These are phyloP conservation scores for Emiliania huxleyi DNA, from an alignment of 78 protist genomes.

Conservation along the genomic window DNA sequence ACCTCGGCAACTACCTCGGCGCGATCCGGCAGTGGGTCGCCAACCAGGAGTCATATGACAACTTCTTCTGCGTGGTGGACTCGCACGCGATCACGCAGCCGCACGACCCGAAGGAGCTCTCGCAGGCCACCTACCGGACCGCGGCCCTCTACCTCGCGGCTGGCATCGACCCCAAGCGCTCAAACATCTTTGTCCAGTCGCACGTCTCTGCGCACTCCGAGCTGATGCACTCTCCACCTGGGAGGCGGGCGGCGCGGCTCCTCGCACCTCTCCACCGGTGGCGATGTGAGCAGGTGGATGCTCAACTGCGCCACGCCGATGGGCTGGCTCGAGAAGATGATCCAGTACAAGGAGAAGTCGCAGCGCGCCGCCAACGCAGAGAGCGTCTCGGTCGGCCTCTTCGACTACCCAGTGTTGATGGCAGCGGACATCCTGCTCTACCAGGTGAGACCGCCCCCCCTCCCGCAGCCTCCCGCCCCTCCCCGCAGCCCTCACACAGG, in stretches of 20 bases:
- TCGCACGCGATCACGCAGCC: slow-evolving; percentile 56
- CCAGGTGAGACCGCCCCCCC: too few relatives aligned
- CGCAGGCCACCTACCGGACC: neutral
- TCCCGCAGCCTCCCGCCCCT: neutral
- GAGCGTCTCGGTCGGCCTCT: slow-evolving; percentile 21
- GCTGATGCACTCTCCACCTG: too few relatives aligned
- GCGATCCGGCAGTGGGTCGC: slow-evolving; percentile 43
- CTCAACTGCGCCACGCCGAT: slow-evolving; percentile 55
- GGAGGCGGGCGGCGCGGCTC: slow-evolving; percentile 38
- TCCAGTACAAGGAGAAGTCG: slow-evolving; percentile 58
- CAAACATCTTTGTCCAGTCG: slow-evolving; percentile 36
- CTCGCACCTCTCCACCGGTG: too few relatives aligned
- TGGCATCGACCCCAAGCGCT: slow-evolving; percentile 37
- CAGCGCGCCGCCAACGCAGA: neutral
- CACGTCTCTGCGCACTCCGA: slow-evolving; percentile 48
- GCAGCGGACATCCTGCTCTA: slow-evolving; percentile 53
- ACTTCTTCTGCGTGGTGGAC: slow-evolving; percentile 47
- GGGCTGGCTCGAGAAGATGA: slow-evolving; percentile 52
- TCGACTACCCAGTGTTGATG: slow-evolving; percentile 58
- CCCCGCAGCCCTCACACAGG: too few relatives aligned
- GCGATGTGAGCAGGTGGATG: slow-evolving; percentile 32
- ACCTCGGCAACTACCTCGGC: slow-evolving; percentile 56
- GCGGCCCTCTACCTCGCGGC: slow-evolving; percentile 43
- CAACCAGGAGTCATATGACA: slow-evolving; percentile 20
- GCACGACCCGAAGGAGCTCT: slow-evolving; percentile 50